These are phyloP conservation scores for Pythium oligandrum DNA, from an alignment of 352 stramenopile genomes.

Conservation along the genomic window DNA sequence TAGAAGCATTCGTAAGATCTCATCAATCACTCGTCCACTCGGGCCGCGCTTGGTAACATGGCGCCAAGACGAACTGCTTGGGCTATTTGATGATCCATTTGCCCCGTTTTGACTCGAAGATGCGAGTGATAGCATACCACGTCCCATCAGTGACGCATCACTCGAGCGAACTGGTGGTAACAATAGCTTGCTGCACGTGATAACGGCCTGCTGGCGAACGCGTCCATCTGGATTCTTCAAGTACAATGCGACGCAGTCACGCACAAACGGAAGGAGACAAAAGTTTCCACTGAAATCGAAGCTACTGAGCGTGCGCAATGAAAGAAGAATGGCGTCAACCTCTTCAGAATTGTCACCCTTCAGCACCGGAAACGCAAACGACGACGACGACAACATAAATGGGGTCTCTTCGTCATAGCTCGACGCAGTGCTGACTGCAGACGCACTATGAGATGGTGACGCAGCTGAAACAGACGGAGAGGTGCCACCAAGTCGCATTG, in stretches of 20 bases:
- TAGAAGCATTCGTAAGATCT: conserved; percentile 90
- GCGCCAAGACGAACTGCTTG: conserved; percentile 30
- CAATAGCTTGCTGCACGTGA: conserved; percentile 77
- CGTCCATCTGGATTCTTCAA: conserved; percentile 86
- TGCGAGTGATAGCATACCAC: no score
- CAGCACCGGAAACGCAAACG: conserved; percentile 26
- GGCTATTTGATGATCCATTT: conserved; percentile 10
- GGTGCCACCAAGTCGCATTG: conserved; percentile 33
- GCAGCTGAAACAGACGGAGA: conserved; percentile 10
- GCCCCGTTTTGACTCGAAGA: no score
- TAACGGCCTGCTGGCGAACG: conserved; percentile 89
- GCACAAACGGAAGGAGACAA: conserved; percentile 93
- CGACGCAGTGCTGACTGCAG: neutral
- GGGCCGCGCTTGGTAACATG: conserved; percentile 74
- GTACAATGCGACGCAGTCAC: conserved; percentile 92
- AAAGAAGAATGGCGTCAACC: conserved; percentile 83
- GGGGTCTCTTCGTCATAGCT: conserved; percentile 23
- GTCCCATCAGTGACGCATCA: neutral
- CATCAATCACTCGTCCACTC: conserved; percentile 90
- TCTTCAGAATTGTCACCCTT: conserved; percentile 76
- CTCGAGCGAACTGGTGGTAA: conserved; percentile 19
- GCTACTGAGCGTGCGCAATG: conserved; percentile 90
- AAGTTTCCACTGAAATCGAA: conserved; percentile 93
- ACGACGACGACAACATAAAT: neutral
- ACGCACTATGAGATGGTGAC: conserved; percentile 8